A percentile compares a stretch with the other conserved stretches of the same genome.
phyloP scores from a whole-genome alignment of 768 basidiomycete genomes.

The Phylloporus rhodoxanthus region DNA sequence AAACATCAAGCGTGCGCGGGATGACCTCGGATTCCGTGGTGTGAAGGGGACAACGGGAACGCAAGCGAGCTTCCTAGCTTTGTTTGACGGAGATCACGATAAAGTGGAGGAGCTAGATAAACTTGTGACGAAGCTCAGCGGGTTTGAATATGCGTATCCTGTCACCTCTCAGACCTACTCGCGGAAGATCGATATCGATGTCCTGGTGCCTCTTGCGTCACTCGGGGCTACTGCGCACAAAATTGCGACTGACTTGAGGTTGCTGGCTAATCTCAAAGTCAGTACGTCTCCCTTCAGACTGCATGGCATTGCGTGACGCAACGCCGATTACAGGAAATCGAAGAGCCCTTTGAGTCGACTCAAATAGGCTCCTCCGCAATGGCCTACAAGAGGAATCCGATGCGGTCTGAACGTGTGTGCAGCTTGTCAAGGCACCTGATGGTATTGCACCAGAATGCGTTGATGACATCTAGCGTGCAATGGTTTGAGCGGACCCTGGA shows the following conservation, averaged over 20 bases:
- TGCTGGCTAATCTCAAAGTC: slow-evolving; percentile 91
- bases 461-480: slow-evolving; percentile 92
- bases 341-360: slow-evolving; percentile 98
- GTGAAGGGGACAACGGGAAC: slow-evolving; percentile 99
- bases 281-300: neutral
- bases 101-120: slow-evolving; percentile 91
- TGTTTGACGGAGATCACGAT: slow-evolving; percentile 93
- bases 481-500: slow-evolving; percentile 99
- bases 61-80: slow-evolving; percentile 88
- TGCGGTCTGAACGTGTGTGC: slow-evolving; percentile 97
- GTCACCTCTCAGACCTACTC: slow-evolving; percentile 99
- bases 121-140: slow-evolving; percentile 84
- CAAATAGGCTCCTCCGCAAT: slow-evolving; percentile 97
- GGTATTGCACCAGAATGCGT: slow-evolving; percentile 91
- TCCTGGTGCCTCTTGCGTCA: slow-evolving; percentile 83
- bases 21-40: slow-evolving; percentile 94
- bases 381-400: slow-evolving; percentile 99
- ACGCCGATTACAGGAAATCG: slow-evolving; percentile 63
- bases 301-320: slow-evolving; percentile 1
- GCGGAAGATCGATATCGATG: slow-evolving; percentile 93
- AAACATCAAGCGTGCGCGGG: slow-evolving; percentile 82
- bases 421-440: slow-evolving; percentile 93
- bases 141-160: slow-evolving; percentile 92
- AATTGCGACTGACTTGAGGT: slow-evolving; percentile 90
- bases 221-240: slow-evolving; percentile 96